phyloP scores from a whole-genome alignment of 345 rosid genomes.

The Lepidium africanum region DNA sequence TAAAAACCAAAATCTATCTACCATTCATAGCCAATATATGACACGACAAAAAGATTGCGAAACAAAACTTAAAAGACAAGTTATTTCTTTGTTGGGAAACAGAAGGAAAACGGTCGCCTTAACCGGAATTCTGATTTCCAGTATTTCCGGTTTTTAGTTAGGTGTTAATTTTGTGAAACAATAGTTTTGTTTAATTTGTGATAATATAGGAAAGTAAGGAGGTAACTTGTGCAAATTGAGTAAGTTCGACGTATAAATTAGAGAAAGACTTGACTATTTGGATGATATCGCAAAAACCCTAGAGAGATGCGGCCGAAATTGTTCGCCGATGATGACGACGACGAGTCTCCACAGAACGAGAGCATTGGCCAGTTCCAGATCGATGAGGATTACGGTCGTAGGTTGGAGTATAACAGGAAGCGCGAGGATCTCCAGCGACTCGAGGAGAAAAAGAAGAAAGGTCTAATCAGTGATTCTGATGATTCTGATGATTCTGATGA shows the following conservation, averaged over 20 bases:
- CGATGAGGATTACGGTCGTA: conserved; percentile 42
- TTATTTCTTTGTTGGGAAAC: too few relatives aligned
- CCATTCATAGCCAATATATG: too few relatives aligned
- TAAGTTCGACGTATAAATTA: background rate
- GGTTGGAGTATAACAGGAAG: conserved; percentile 53
- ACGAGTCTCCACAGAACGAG: conserved; percentile 5
- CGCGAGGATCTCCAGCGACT: conserved; percentile 58
- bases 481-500: conserved; percentile 23
- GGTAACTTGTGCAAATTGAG: background rate
- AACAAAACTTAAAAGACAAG: too few relatives aligned
- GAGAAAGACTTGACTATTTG: background rate
- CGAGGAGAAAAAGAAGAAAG: conserved; percentile 44
- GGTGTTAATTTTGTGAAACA: background rate
- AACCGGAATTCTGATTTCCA: too few relatives aligned
- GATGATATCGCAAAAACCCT: background rate
- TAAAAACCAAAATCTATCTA: too few relatives aligned
- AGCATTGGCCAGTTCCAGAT: conserved; percentile 44
- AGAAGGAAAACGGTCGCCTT: too few relatives aligned
- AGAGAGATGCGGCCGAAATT: conserved; percentile 34
- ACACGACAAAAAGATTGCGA: too few relatives aligned
- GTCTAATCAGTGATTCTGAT: conserved; percentile 28
- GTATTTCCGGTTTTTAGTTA: background rate
- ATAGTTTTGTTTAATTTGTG: background rate
- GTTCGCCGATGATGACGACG: conserved; percentile 37
- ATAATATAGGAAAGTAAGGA: background rate